Conservation (phyloP, 257 asterid genomes). For the Coffea eugenioides region DNA sequence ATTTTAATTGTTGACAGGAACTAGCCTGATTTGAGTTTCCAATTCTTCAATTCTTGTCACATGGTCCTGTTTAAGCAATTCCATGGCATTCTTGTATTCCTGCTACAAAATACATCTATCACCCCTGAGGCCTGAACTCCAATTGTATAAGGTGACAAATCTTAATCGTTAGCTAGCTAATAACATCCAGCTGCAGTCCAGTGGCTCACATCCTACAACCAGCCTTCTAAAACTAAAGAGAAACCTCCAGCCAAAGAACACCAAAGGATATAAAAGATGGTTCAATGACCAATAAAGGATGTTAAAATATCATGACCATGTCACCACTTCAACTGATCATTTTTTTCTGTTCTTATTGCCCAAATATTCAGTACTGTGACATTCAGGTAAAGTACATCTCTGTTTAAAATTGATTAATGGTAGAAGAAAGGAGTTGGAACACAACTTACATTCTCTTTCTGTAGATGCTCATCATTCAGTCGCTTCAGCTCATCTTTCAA, state of each 20-base stretch:
- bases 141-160: not conserved
- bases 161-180: not conserved
- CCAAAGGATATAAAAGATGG: not conserved
- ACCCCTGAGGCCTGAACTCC: not conserved
- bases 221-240: not conserved
- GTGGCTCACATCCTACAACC: not conserved
- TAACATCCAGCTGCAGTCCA: not conserved
- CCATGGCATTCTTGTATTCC: constrained; percentile 28
- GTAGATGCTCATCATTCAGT: constrained; percentile 20
- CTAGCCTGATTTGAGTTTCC: constrained; percentile 36
- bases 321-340: not conserved
- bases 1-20: not conserved
- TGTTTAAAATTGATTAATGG: not conserved
- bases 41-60: constrained; percentile 24
- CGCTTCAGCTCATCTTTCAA: constrained; percentile 41
- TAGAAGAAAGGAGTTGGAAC: not conserved
- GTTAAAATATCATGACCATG: not conserved
- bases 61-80: constrained; percentile 29
- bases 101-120: not conserved
- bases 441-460: constrained; percentile 35
- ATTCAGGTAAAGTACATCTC: not conserved
- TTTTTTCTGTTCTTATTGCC: not conserved
- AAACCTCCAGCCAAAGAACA: not conserved
- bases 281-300: not conserved
- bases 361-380: not conserved